Conservation (phyloP, 2,329 filamentous ascomycete species). For the Chaetomiaceae sp. region DNA sequence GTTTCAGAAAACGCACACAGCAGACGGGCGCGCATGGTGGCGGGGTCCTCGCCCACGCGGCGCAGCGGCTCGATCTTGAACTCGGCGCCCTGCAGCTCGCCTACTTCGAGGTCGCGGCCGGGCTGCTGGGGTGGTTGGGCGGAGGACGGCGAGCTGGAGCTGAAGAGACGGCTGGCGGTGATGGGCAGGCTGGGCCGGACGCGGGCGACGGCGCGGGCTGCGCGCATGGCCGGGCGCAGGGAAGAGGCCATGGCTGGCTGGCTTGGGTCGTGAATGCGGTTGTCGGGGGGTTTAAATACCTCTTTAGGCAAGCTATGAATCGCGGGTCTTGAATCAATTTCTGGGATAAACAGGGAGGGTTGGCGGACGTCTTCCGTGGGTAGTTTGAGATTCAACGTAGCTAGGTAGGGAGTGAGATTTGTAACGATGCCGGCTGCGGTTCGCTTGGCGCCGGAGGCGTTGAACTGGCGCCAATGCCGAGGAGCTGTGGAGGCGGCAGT, state of each 20-base stretch:
- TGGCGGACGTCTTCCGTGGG: too few relatives aligned
- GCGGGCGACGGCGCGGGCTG: constrained; percentile 3
- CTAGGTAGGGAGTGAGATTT: too few relatives aligned
- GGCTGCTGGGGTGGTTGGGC: constrained; percentile 3
- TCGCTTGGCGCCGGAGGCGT: background rate
- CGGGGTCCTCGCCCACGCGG: constrained; percentile 72
- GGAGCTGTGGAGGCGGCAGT: constrained; percentile 4
- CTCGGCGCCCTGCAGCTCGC: constrained; percentile 77
- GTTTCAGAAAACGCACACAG: constrained; percentile 50
- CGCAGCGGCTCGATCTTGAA: constrained; percentile 90
- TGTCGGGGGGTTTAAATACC: background rate
- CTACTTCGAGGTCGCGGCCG: constrained; percentile 63
- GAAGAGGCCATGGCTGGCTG: constrained; percentile 8
- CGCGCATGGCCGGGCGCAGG: constrained; percentile 13
- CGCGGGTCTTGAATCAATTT: too few relatives aligned
- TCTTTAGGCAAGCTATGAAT: too few relatives aligned
- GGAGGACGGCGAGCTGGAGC: constrained; percentile 16
- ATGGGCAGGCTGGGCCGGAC: constrained; percentile 17
- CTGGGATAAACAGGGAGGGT: too few relatives aligned
- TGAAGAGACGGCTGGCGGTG: constrained; percentile 11
- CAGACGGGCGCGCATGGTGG: constrained; percentile 83
- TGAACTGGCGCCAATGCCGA: constrained; percentile 21
- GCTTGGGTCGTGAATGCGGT: background rate
- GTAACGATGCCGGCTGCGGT: constrained; percentile 5
- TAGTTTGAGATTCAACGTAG: too few relatives aligned